Evolutionary conservation across 805 yeast species (phyloP), one percentile per base, ranked within the genome.

Genomic region (Schizosaccharomyces cryophilus): DNA sequence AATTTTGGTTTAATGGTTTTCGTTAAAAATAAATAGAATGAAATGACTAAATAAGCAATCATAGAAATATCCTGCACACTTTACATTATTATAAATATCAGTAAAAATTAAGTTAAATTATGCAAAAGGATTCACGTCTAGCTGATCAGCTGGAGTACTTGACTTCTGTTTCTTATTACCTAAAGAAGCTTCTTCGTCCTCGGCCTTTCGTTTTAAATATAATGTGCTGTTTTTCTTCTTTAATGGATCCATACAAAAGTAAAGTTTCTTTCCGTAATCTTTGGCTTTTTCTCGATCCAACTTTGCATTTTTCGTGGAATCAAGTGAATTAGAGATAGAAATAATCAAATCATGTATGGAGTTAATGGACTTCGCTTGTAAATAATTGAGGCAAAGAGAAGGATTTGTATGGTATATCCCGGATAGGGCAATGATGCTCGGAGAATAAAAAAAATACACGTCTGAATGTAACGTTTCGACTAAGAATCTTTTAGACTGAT

Each of bases 341-440:
- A 90, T 71, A 71, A 89, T 89, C 64, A 80, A 75, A 61, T 79
- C 80, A 1, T 85, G 79, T 47, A 85, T 71, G 29, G 77, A 79
- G 64, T 77, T 80, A 70, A 87, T 85, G 15, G 77, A 79, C 61
- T 78, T 76, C 72, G 84, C 80, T 68, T 89, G 75, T 17, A 56
- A 21, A 35, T 56, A 56, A 15, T 31, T 38, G 19, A 21, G 5
- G 17, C 60, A 56, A 26, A 56, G 19, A 35, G 30, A n/a, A n/a
- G 26, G 47, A 35, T 40, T 56, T 17, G 42, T 21, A 11, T 40
- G 60, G 11, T 40, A 56, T 30, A 56, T 35, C 9, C 93, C 87
- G 0, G 96, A 93, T 61, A 93, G 73, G 0, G 97, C 96, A 38
- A 93, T 86, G 68, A 93, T 98, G 0, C 97, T 95, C 0, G 99